Percentiles rank a stretch among this genome's conserved stretches.
These are phyloP conservation scores for Penicillium brevicompactum DNA, from an alignment of 2,329 filamentous ascomycete species.

Conservation along the genomic window DNA sequence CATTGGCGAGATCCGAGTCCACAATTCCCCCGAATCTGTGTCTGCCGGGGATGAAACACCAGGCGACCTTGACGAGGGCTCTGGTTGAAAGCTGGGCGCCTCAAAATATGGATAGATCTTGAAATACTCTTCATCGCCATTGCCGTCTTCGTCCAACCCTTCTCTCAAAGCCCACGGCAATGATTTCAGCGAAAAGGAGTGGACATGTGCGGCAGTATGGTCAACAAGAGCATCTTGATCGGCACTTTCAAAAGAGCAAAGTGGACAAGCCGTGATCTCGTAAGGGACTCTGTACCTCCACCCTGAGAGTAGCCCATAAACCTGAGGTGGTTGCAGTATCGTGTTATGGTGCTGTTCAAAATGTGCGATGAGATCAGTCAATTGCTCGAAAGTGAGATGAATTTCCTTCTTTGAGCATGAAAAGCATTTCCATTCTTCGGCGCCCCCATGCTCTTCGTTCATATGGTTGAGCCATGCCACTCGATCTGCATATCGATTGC, in stretches of 20 bases:
- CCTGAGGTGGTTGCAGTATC: neutral
- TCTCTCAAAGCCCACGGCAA: neutral
- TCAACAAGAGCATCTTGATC: neutral
- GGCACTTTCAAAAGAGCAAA: neutral
- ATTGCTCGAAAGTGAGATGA: neutral
- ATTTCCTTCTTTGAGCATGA: neutral
- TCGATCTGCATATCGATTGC: neutral
- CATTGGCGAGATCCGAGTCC: too few relatives aligned
- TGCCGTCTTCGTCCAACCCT: neutral
- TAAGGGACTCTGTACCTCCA: neutral
- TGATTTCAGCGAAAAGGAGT: neutral
- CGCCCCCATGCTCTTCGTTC: neutral
- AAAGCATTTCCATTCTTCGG: neutral
- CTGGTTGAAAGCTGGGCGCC: too few relatives aligned
- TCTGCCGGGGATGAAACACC: too few relatives aligned
- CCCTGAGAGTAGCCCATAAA: neutral
- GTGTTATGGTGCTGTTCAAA: neutral
- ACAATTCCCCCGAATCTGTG: too few relatives aligned
- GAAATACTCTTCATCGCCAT: neutral
- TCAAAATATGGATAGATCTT: too few relatives aligned
- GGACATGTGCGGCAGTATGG: neutral
- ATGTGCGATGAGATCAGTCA: neutral
- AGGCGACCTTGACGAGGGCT: too few relatives aligned
- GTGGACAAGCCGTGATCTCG: neutral
- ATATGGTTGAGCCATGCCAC: neutral